Evolutionary conservation across 73 alveolate species (phyloP).

Genomic region (Stentor roeselii): DNA sequence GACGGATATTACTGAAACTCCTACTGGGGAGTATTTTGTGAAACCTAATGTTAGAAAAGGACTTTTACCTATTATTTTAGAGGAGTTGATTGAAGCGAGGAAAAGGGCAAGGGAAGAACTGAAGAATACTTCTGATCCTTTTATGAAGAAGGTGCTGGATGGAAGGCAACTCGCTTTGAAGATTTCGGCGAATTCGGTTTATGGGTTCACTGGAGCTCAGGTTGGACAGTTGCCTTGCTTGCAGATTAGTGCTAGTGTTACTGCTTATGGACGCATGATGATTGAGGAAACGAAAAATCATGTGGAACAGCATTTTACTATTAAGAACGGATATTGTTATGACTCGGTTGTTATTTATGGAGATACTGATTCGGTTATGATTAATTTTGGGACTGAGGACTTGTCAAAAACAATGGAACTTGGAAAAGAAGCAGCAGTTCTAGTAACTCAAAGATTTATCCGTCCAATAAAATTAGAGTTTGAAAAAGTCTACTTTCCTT

Average conservation of each 20-base stretch:
- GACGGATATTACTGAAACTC: conserved; percentile 81
- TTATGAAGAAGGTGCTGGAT: conserved; percentile 94
- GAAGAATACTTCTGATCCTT: conserved; percentile 91
- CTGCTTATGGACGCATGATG: conserved; percentile 93
- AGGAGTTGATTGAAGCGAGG: conserved; percentile 97
- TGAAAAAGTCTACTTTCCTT: conserved; percentile 98
- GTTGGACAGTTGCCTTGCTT: conserved; percentile 99
- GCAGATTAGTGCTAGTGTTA: conserved; percentile 91
- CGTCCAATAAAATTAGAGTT: conserved; percentile 98
- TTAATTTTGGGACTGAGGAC: conserved; percentile 91
- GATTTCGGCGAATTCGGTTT: conserved; percentile 98
- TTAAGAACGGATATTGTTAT: conserved; percentile 82
- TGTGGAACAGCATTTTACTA: conserved; percentile 72
- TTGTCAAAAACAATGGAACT: conserved; percentile 92
- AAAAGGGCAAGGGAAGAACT: conserved; percentile 90
- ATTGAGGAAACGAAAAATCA: conserved; percentile 65
- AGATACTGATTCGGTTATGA: conserved; percentile 99
- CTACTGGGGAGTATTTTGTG: conserved; percentile 92
- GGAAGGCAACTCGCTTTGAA: conserved; percentile 99
- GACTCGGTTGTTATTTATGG: conserved; percentile 98
- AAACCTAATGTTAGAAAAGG: conserved; percentile 91
- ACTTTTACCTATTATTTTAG: conserved; percentile 93
- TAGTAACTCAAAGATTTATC: conserved; percentile 81
- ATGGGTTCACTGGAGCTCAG: conserved; percentile 99
- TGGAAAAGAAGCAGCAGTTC: conserved; percentile 95